Conservation (phyloP, 441 rosid genomes). For the Kokia cookei region DNA sequence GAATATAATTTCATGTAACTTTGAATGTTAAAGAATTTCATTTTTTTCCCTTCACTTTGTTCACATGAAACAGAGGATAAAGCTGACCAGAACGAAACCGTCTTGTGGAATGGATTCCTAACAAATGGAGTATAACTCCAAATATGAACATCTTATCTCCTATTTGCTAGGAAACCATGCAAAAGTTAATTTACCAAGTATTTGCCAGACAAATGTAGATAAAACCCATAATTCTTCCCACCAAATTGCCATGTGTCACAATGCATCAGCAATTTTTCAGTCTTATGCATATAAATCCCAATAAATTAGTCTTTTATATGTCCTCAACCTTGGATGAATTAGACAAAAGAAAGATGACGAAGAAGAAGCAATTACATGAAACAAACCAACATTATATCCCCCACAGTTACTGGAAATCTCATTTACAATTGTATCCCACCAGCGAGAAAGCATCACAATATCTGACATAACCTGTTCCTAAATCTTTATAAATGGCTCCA, state of each 20-base stretch:
- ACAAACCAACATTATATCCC: neutral
- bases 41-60: neutral
- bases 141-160: neutral
- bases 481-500: neutral
- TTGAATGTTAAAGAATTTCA: neutral
- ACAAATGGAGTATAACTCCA: neutral
- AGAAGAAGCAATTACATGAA: neutral
- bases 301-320: neutral
- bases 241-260: slow-evolving; percentile 3
- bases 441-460: neutral
- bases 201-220: neutral
- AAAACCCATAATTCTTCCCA: neutral
- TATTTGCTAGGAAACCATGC: neutral
- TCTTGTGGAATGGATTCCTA: neutral
- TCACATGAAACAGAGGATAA: neutral
- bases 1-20: neutral
- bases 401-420: neutral
- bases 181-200: slow-evolving; percentile 1
- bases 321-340: neutral
- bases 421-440: neutral
- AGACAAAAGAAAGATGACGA: neutral
- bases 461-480: neutral
- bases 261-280: neutral
- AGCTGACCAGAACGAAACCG: neutral
- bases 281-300: slow-evolving; percentile 8